These are phyloP conservation scores for Melampsora abietis-canadensis DNA, from an alignment of 1,284 basidiomycete species.

Conservation along the genomic window DNA sequence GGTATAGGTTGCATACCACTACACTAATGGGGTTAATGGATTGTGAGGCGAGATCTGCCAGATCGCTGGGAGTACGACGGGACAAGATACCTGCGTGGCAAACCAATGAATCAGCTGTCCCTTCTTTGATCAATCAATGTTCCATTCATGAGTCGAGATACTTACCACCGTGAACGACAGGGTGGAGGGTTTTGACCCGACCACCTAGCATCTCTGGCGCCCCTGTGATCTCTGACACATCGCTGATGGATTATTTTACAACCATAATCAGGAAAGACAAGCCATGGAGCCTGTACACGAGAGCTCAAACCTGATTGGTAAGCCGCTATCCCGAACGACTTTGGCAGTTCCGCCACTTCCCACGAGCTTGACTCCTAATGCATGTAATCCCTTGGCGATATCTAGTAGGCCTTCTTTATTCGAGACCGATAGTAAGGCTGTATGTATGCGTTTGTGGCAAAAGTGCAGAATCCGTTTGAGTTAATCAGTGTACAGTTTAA, in stretches of 20 bases:
- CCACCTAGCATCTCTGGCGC: conserved; percentile 99
- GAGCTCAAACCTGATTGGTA: conserved; percentile 75
- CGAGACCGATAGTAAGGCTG: conserved; percentile 89
- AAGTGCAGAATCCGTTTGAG: background rate
- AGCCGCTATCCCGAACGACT: conserved; percentile 88
- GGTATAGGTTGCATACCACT: conserved; percentile 98
- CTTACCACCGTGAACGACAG: conserved; percentile 91
- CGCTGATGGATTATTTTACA: conserved; percentile 59
- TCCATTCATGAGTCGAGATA: conserved; percentile 4
- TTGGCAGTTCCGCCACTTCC: conserved; percentile 97
- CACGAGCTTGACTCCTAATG: conserved; percentile 78
- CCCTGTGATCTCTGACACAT: conserved; percentile 96
- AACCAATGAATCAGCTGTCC: conserved; percentile 14
- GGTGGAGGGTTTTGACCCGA: conserved; percentile 98
- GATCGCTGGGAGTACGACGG: conserved; percentile 78
- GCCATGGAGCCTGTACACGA: conserved; percentile 9
- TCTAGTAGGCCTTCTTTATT: conserved; percentile 90
- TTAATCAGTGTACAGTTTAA: too few species aligned
- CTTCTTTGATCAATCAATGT: background rate
- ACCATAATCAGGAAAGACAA: background rate
- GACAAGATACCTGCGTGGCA: conserved; percentile 72
- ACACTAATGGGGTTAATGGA: conserved; percentile 84
- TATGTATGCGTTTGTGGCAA: conserved; percentile 44
- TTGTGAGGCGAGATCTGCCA: conserved; percentile 74
- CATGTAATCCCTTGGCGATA: conserved; percentile 76